Base-by-base conservation (phyloP, 2,329 filamentous ascomycete species). In the Leptographium procerum region DNA sequence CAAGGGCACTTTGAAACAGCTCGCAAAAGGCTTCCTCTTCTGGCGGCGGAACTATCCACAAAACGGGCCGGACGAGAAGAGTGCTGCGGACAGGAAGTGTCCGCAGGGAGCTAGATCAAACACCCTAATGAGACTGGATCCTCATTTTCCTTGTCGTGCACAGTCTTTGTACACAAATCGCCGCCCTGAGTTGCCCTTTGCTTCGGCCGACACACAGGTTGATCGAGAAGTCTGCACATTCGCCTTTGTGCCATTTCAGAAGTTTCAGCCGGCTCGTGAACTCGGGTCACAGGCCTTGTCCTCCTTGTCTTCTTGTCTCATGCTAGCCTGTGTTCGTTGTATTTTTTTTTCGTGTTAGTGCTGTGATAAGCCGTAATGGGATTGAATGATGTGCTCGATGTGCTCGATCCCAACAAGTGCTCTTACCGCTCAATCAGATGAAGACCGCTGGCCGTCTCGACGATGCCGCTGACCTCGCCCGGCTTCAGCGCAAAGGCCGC, bases 371-470 rank as follows among this genome's bases (percentile, higher is more conserved):
- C 4, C n/a, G n/a, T n/a, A n/a, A 43, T n/a, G 31, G 5, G 6
- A 10, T 33, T 33, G 31, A 10, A 33, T 5, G 31, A 33, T 5
- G 10, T 33, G 31, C 31, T 10, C 14, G 36, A 40, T 19, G 40
- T 6, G 19, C 16, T 33, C 31, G 16, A 9, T 7, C 4, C 40
- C 40, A n/a, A n/a, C n/a, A n/a, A 51, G 24, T 3, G 2, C 6
- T 10, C 72, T 59, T 80, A 95, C 90, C 91, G 87, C 76, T 97
- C 88, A 73, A 99, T 99, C 73, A 99, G 78, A 75, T 99, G 94
- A 68, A 97, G 77, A 1, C 94, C 94, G 56, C 91, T 96, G 55
- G 91, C 91, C 45, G 94, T 96, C 73, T 96, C 88, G 14, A 97
- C 87, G 43, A 96, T 79, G 52, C 81, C 79, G 73, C 91, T 96